Conservation (phyloP, 2,329 filamentous ascomycete genomes). For the Aphanocladium album region DNA sequence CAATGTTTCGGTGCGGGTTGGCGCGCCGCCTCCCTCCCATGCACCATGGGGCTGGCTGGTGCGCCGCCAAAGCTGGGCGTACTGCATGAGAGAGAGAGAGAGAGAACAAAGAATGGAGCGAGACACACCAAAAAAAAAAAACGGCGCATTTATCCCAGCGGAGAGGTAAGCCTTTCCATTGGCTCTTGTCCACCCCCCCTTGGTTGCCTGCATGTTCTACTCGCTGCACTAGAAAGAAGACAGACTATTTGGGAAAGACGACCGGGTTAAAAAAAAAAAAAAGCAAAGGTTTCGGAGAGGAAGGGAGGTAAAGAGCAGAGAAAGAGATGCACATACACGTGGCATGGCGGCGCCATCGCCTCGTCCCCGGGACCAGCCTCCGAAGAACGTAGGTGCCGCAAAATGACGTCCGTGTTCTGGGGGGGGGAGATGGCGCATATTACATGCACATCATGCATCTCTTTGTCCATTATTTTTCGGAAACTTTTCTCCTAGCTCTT, state of each 20-base stretch:
- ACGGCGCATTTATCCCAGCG: not conserved
- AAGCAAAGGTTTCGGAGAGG: not conserved
- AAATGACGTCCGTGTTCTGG: not conserved
- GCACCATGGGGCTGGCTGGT: not conserved
- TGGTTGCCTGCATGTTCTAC: not conserved
- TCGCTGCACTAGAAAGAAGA: not conserved
- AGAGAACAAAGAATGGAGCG: not conserved
- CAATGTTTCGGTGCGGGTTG: constrained; percentile 6
- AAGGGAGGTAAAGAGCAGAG: not conserved
- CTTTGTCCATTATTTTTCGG: not conserved
- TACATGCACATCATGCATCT: not conserved
- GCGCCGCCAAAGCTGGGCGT: not conserved
- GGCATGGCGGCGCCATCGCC: not conserved
- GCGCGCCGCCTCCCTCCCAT: not conserved
- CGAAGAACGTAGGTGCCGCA: not conserved
- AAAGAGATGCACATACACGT: not conserved
- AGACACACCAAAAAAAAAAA: not conserved
- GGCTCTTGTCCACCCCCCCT: not conserved
- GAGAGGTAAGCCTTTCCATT: not conserved
- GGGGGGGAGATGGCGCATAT: no score
- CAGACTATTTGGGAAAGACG: not conserved
- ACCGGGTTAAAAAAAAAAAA: not conserved
- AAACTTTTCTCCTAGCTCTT: not conserved
- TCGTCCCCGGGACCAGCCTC: not conserved
- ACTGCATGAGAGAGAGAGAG: not conserved